Percentiles rank a stretch among this genome's conserved stretches.
These are phyloP conservation scores for Beauveria brongniartii DNA, from an alignment of 2,329 filamentous ascomycete species.

Conservation along the genomic window DNA sequence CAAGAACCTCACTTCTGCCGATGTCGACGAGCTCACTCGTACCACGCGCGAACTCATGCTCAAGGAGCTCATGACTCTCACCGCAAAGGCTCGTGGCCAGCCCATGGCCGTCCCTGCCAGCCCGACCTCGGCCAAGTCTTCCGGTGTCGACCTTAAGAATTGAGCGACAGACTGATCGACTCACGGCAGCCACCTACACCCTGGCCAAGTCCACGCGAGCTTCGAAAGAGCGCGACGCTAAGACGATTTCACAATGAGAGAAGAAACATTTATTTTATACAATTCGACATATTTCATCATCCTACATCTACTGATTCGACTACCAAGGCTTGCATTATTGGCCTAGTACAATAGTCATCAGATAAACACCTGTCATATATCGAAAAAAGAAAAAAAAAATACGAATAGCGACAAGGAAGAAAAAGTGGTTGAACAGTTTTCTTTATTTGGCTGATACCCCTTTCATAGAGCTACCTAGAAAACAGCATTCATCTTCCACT, in stretches of 20 bases:
- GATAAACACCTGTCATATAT: background rate
- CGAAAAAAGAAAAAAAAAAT: background rate
- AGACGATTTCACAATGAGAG: background rate
- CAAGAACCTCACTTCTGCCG: conserved; percentile 59
- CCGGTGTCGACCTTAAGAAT: conserved; percentile 21
- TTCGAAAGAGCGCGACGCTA: background rate
- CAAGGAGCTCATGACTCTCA: conserved; percentile 49
- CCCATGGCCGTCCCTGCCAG: conserved; percentile 24
- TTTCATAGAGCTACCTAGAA: conserved; percentile 14
- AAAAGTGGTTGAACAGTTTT: background rate
- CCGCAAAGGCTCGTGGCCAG: conserved; percentile 40
- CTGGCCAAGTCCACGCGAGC: background rate
- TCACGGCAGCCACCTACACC: background rate
- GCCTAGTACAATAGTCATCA: background rate
- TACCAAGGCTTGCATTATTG: background rate
- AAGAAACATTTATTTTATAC: background rate
- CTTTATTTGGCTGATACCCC: conserved; percentile 13
- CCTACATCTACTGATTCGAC: background rate
- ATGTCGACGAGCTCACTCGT: conserved; percentile 66
- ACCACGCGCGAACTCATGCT: conserved; percentile 70
- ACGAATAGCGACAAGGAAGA: background rate
- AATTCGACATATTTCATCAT: background rate
- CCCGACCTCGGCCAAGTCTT: conserved; percentile 15
- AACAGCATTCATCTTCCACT: conserved; percentile 15
- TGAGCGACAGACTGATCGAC: background rate